Conservation (phyloP, 345 rosid genomes). For the Eucalyptus camaldulensis region DNA sequence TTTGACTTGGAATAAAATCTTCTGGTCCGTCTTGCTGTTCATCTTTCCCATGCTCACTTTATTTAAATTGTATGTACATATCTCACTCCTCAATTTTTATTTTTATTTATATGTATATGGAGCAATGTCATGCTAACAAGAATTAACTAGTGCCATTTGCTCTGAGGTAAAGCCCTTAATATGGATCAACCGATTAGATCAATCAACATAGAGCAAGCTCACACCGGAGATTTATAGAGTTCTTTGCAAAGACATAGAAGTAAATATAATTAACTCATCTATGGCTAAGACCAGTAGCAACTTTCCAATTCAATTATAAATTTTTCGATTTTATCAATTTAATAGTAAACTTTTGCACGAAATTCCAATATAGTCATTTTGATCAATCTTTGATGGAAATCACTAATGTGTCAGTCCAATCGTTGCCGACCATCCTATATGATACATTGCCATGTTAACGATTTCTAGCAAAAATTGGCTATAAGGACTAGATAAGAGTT, state of each 20-base stretch:
- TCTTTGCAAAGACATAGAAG: not conserved
- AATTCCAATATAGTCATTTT: accelerated
- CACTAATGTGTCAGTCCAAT: accelerated
- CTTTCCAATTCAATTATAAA: not conserved
- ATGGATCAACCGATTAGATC: not conserved
- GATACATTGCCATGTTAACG: accelerated
- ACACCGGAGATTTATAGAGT: not conserved
- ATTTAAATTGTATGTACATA: not conserved
- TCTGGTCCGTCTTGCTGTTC: not conserved
- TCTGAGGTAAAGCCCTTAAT: not conserved
- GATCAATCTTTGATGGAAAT: not conserved
- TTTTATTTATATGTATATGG: not conserved
- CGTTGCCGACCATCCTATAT: accelerated
- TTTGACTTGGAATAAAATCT: not conserved
- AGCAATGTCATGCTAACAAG: not conserved
- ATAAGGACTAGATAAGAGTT: not conserved
- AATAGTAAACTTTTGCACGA: not conserved
- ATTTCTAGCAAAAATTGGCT: not conserved
- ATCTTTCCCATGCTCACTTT: accelerated
- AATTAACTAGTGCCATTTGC: not conserved
- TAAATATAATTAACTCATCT: not conserved
- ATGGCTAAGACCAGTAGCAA: not conserved
- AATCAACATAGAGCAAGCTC: not conserved
- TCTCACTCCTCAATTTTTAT: not conserved
- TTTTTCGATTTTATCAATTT: not conserved